Conservation (phyloP, 768 basidiomycete species). For the Rhizopogon sp. region DNA sequence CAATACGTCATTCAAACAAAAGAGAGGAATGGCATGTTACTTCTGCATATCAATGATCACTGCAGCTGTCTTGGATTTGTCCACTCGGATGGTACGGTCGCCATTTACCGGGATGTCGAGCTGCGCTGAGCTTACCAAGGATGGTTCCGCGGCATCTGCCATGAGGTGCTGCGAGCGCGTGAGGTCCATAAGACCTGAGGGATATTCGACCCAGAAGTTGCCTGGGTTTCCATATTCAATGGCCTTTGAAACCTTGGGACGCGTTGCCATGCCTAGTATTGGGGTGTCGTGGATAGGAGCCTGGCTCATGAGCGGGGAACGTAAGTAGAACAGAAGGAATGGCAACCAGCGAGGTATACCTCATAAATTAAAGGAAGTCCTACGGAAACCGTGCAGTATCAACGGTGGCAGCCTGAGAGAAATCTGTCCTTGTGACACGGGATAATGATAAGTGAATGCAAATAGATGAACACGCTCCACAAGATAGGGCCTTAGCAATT, state of each 20-base stretch:
- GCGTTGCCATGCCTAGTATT: constrained; percentile 40
- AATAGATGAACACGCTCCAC: background rate
- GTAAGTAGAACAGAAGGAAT: constrained; percentile 2
- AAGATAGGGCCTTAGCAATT: background rate
- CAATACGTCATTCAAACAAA: constrained; percentile 1
- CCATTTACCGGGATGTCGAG: constrained; percentile 52
- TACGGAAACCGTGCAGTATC: background rate
- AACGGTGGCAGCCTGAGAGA: constrained; percentile 8
- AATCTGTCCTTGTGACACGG: background rate
- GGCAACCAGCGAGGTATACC: background rate
- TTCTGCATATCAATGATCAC: constrained; percentile 77
- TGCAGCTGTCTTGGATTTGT: constrained; percentile 44
- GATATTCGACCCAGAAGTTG: constrained; percentile 68
- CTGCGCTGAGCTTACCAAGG: constrained; percentile 32
- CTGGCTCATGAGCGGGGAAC: constrained; percentile 12
- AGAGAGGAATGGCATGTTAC: constrained; percentile 29
- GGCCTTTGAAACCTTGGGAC: constrained; percentile 39
- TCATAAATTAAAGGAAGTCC: constrained; percentile 3
- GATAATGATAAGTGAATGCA: background rate
- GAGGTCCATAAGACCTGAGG: constrained; percentile 57
- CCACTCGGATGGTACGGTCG: constrained; percentile 45
- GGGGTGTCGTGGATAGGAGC: constrained; percentile 32
- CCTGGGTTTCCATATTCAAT: constrained; percentile 50
- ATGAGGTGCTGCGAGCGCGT: constrained; percentile 42
- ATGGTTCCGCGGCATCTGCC: constrained; percentile 22